Percentiles rank a stretch among this genome's conserved stretches.
Conservation (phyloP, 2,329 filamentous ascomycete species). For the Fusarium hostae region DNA sequence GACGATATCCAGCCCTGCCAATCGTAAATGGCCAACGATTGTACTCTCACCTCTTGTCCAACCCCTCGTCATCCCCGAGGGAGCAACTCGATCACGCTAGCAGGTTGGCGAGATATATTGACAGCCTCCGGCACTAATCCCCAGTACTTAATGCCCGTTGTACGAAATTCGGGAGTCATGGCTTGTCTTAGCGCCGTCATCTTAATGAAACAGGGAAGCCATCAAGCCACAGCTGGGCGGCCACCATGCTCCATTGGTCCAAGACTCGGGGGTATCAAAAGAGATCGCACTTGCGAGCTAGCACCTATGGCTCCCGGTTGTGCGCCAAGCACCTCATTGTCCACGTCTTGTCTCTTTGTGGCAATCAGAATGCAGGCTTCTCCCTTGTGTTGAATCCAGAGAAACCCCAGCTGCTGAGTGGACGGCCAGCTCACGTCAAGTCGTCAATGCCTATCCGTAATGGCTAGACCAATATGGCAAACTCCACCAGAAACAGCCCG, state of each 20-base stretch:
- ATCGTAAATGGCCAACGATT: background rate
- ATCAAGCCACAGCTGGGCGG: constrained; percentile 19
- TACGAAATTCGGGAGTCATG: constrained; percentile 22
- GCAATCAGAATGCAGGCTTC: constrained; percentile 19
- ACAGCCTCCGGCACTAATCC: constrained; percentile 29
- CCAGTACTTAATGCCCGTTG: constrained; percentile 21
- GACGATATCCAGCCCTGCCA: background rate
- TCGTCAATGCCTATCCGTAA: constrained; percentile 1
- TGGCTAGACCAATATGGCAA: constrained; percentile 20
- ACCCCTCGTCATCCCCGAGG: constrained; percentile 22
- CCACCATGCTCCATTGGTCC: constrained; percentile 27
- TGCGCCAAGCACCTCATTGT: constrained; percentile 23
- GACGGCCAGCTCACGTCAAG: constrained; percentile 15
- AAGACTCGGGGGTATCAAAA: constrained; percentile 5
- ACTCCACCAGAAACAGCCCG: constrained; percentile 31
- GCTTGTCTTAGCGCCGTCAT: constrained; percentile 28
- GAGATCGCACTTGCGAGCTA: constrained; percentile 21
- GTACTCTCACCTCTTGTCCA: constrained; percentile 12
- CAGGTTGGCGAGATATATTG: constrained; percentile 21
- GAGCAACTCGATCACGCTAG: constrained; percentile 22
- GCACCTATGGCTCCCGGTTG: constrained; percentile 10
- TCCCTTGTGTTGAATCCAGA: constrained; percentile 27
- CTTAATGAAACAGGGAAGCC: constrained; percentile 13
- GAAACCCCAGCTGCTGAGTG: constrained; percentile 20
- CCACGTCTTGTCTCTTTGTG: constrained; percentile 20